Conservation (phyloP, 768 basidiomycete genomes). For the Dacryopinax primogenitus region DNA sequence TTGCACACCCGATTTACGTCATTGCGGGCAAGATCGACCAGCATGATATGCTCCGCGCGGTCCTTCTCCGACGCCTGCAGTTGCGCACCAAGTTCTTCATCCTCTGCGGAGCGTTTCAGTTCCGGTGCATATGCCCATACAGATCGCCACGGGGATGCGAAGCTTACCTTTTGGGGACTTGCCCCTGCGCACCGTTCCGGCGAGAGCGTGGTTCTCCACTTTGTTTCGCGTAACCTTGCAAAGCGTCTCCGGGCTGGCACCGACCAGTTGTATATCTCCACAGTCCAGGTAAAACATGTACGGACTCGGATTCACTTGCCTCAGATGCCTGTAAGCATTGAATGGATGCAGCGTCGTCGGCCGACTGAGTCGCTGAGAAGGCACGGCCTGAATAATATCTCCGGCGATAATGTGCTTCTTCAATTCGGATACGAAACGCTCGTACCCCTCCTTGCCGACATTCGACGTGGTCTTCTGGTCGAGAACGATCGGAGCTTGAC, state of each 20-base stretch:
- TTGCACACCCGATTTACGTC: constrained; percentile 97
- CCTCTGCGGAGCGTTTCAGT: constrained; percentile 47
- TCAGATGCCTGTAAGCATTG: constrained; percentile 87
- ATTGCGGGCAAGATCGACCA: constrained; percentile 93
- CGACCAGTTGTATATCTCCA: constrained; percentile 86
- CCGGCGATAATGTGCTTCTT: constrained; percentile 92
- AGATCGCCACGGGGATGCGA: background rate
- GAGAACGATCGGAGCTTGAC: constrained; percentile 30
- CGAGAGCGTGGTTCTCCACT: constrained; percentile 96
- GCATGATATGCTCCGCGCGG: constrained; percentile 96
- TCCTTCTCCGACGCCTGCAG: constrained; percentile 84
- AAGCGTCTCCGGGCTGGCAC: constrained; percentile 92
- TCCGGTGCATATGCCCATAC: background rate
- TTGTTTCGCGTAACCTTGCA: constrained; percentile 88
- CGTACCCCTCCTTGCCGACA: constrained; percentile 86
- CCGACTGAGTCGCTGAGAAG: constrained; percentile 77
- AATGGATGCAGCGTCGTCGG: constrained; percentile 87
- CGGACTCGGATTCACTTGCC: constrained; percentile 91
- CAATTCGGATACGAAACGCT: constrained; percentile 75
- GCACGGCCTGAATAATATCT: constrained; percentile 98
- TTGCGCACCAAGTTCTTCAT: constrained; percentile 58
- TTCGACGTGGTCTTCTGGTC: constrained; percentile 61
- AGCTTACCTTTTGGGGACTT: constrained; percentile 67
- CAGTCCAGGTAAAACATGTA: constrained; percentile 99
- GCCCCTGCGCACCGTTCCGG: constrained; percentile 84